Percentiles rank a stretch among this genome's conserved stretches.
These are phyloP conservation scores for Fusarium buharicum DNA, from an alignment of 2,329 filamentous ascomycete genomes.

Conservation along the genomic window DNA sequence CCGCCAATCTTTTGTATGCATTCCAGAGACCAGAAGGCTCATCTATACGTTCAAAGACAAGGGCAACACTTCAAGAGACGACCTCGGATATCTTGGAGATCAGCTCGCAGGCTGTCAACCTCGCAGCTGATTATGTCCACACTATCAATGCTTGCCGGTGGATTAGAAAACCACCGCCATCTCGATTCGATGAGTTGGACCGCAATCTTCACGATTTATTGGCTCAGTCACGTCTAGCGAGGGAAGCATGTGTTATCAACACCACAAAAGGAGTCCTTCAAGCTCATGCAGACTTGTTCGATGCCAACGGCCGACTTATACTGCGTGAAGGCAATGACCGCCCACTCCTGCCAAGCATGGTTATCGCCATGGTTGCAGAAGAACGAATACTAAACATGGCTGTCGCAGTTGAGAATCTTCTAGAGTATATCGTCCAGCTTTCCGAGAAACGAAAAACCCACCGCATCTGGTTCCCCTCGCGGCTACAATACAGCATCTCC, in stretches of 20 bases:
- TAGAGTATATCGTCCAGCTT: slow-evolving; percentile 52
- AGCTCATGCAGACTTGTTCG: slow-evolving; percentile 55
- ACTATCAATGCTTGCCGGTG: slow-evolving; percentile 48
- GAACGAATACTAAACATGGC: slow-evolving; percentile 52
- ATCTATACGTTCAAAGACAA: slow-evolving; percentile 47
- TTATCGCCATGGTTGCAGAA: slow-evolving; percentile 60
- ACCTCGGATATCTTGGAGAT: slow-evolving; percentile 43
- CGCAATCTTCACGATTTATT: slow-evolving; percentile 37
- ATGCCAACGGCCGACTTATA: slow-evolving; percentile 53
- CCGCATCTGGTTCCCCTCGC: slow-evolving; percentile 57
- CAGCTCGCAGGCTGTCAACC: slow-evolving; percentile 39
- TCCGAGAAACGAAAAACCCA: slow-evolving; percentile 49
- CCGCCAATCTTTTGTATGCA: slow-evolving; percentile 49
- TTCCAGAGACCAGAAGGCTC: slow-evolving; percentile 53
- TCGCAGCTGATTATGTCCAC: slow-evolving; percentile 43
- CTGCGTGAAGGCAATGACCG: slow-evolving; percentile 36
- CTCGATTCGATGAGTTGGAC: slow-evolving; percentile 37
- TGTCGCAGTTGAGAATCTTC: slow-evolving; percentile 47
- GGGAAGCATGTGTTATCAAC: slow-evolving; percentile 43
- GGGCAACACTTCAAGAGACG: slow-evolving; percentile 47
- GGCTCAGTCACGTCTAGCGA: slow-evolving; percentile 43
- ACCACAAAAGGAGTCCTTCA: slow-evolving; percentile 55
- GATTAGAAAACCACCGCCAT: slow-evolving; percentile 39
- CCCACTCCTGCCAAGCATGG: slow-evolving; percentile 52
- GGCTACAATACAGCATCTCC: slow-evolving; percentile 52